phyloP scores from a whole-genome alignment of 2,329 filamentous ascomycete species.

The Apiospora marii region DNA sequence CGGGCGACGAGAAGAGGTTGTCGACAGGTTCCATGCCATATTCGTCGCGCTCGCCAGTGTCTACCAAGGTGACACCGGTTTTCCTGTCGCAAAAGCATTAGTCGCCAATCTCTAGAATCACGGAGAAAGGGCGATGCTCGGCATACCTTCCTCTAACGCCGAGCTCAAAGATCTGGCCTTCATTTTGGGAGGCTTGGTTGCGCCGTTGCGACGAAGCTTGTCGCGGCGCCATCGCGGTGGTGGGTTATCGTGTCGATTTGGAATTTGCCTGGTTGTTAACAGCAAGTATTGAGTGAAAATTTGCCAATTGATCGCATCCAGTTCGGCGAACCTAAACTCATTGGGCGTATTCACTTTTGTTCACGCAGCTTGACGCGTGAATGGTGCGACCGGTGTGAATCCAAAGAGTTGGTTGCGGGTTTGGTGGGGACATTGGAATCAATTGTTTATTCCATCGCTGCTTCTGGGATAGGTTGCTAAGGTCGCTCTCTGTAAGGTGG shows the following conservation, averaged over 20 bases:
- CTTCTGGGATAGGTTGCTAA: conserved; percentile 14
- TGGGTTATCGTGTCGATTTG: background rate
- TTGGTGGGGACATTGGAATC: conserved; percentile 9
- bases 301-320: background rate
- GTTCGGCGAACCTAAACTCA: background rate
- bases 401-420: background rate
- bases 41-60: conserved; percentile 84
- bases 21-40: conserved; percentile 91
- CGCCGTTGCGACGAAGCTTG: conserved; percentile 45
- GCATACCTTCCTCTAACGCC: conserved; percentile 58
- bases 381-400: conserved; percentile 3
- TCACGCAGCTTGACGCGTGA: conserved; percentile 17
- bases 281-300: too few species aligned
- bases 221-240: conserved; percentile 48
- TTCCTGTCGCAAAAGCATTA: conserved; percentile 68
- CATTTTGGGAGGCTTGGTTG: conserved; percentile 49
- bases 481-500: background rate
- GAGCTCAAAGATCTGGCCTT: conserved; percentile 59
- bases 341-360: conserved; percentile 3
- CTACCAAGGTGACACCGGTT: conserved; percentile 84
- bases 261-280: background rate
- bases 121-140: too few species aligned
- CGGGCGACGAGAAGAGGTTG: conserved; percentile 87
- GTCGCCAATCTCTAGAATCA: background rate
- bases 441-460: conserved; percentile 21